Conservation (phyloP, 2,329 filamentous ascomycete species). For the Aspergillus arachidicola region DNA sequence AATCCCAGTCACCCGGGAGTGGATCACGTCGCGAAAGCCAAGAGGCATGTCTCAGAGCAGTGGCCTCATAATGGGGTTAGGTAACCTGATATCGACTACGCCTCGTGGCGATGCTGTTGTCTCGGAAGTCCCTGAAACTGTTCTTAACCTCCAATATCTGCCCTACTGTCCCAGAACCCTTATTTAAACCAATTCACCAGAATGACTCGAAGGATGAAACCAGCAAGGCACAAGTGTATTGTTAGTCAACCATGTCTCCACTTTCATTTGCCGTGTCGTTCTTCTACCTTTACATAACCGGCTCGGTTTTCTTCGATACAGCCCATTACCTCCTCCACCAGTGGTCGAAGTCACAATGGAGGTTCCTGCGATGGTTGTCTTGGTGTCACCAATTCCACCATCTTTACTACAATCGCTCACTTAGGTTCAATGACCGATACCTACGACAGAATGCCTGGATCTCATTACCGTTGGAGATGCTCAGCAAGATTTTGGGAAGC, state of each 20-base stretch:
- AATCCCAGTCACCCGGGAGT: neutral
- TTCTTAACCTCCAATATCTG: neutral
- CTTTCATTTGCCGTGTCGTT: conserved; percentile 5
- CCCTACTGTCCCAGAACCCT: too few relatives aligned
- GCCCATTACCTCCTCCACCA: conserved; percentile 20
- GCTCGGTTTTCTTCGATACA: conserved; percentile 24
- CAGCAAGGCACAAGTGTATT: neutral
- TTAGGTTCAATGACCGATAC: conserved; percentile 21
- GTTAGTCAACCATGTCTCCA: neutral
- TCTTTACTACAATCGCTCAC: conserved; percentile 22
- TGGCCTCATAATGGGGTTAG: neutral
- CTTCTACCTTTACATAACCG: conserved; percentile 17
- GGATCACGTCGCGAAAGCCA: neutral
- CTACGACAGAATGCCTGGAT: conserved; percentile 17
- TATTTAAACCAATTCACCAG: neutral
- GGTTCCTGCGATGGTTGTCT: conserved; percentile 16
- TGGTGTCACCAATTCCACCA: conserved; percentile 23
- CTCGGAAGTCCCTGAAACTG: neutral
- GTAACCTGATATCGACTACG: neutral
- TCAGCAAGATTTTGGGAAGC: conserved; percentile 13
- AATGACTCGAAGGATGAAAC: neutral
- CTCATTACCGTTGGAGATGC: conserved; percentile 20
- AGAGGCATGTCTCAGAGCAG: neutral
- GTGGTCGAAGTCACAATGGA: conserved; percentile 18
- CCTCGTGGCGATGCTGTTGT: conserved; percentile 1